Evolutionary conservation across 2,329 filamentous ascomycete genomes (phyloP).

Genomic region (Elsinoe arachidis): DNA sequence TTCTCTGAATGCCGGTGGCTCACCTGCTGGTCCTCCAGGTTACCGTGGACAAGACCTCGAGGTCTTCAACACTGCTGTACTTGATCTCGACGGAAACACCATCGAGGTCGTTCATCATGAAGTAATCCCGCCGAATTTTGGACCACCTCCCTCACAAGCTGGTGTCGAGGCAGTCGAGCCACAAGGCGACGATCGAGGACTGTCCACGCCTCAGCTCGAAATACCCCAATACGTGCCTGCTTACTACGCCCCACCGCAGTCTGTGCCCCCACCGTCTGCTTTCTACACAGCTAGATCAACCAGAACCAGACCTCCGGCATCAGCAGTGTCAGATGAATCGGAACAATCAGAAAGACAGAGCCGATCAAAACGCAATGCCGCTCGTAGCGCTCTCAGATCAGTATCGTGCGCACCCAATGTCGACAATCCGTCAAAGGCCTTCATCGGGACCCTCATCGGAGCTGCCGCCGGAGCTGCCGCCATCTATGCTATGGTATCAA

Average conservation of each 20-base stretch:
- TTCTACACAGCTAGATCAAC: background rate
- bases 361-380: background rate
- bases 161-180: conserved; percentile 18
- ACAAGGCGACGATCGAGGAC: conserved; percentile 19
- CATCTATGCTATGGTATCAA: conserved; percentile 64
- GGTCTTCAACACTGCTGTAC: conserved; percentile 55
- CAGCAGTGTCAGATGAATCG: background rate
- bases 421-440: conserved; percentile 21
- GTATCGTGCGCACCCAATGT: conserved; percentile 23
- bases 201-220: background rate
- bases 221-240: background rate
- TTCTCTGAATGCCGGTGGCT: conserved; percentile 57
- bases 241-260: background rate
- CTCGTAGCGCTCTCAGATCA: background rate
- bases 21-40: conserved; percentile 49
- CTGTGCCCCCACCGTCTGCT: background rate
- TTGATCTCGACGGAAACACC: conserved; percentile 75
- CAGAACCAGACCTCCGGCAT: background rate
- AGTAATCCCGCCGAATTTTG: conserved; percentile 23
- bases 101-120: conserved; percentile 65
- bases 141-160: background rate
- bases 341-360: background rate
- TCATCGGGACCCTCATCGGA: conserved; percentile 65
- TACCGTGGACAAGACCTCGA: conserved; percentile 45
- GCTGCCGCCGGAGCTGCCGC: conserved; percentile 69